Evolutionary conservation across 176 grass and related monocot species (phyloP).

Genomic region (Leersia perrieri): DNA sequence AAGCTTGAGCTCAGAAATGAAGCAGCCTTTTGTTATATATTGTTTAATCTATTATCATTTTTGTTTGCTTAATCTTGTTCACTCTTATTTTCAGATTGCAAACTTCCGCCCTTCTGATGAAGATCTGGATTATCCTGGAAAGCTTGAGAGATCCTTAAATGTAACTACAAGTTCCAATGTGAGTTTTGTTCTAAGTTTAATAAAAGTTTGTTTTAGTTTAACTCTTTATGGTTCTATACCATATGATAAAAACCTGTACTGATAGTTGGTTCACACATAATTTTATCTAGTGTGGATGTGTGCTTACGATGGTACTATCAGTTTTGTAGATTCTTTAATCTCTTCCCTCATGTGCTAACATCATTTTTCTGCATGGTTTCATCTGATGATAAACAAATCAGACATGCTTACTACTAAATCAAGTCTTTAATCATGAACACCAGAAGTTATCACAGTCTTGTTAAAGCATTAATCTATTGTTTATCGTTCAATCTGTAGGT

Average conservation of each 20-base stretch:
- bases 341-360: background rate
- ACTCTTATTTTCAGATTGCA: slow-evolving; percentile 67
- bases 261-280: background rate
- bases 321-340: background rate
- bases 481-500: slow-evolving; percentile 51
- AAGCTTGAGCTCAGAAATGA: background rate
- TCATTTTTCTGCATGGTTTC: background rate
- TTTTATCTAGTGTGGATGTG: background rate
- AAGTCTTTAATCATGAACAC: background rate
- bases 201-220: slow-evolving; percentile 9
- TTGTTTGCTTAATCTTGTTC: slow-evolving; percentile 29
- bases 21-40: background rate
- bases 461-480: slow-evolving; percentile 1
- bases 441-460: background rate
- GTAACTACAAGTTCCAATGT: slow-evolving; percentile 64
- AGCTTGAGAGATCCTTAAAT: slow-evolving; percentile 61
- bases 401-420: slow-evolving; percentile 22
- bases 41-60: slow-evolving; percentile 5
- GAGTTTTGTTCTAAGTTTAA: slow-evolving; percentile 43
- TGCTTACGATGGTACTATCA: background rate
- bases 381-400: slow-evolving; percentile 10
- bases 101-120: slow-evolving; percentile 81
- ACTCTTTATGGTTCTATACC: background rate
- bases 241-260: background rate
- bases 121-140: slow-evolving; percentile 96